These are phyloP conservation scores for Neostapfia colusana DNA, from an alignment of 176 grass and related monocot species.

Conservation along the genomic window DNA sequence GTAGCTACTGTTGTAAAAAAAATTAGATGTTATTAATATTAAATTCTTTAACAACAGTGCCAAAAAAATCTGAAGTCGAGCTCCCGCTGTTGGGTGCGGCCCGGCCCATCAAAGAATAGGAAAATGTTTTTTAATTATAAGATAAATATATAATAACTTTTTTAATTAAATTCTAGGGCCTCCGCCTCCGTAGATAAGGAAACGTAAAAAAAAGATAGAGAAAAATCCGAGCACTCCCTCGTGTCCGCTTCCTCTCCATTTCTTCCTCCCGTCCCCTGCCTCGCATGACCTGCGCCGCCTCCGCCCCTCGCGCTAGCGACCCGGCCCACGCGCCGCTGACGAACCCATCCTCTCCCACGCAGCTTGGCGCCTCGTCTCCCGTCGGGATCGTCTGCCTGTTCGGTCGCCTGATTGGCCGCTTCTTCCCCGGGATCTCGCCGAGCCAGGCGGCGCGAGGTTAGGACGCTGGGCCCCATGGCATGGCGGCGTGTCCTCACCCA, in stretches of 20 bases:
- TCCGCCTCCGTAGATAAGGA: background rate
- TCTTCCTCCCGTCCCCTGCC: background rate
- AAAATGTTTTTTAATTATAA: background rate
- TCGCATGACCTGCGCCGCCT: background rate
- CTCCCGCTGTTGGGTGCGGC: background rate
- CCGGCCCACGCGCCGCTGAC: background rate
- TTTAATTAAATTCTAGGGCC: background rate
- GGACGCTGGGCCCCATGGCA: slow-evolving; percentile 35
- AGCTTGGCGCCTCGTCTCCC: background rate
- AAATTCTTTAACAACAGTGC: too few species aligned
- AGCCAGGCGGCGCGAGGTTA: slow-evolving; percentile 22
- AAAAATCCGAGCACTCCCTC: slow-evolving; percentile 22
- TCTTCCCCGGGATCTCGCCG: slow-evolving; percentile 42
- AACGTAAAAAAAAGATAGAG: background rate
- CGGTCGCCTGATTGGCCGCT: background rate
- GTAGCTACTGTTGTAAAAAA: too few species aligned
- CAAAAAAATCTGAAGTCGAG: too few species aligned
- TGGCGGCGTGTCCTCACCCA: slow-evolving; percentile 52
- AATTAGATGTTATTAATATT: too few species aligned
- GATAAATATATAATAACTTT: background rate
- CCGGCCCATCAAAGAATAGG: background rate
- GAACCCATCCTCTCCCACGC: background rate
- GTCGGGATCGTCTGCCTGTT: background rate
- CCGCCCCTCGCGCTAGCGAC: background rate
- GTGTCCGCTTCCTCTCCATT: slow-evolving; percentile 30